Conservation (phyloP, 2,329 filamentous ascomycete species). For the Colletotrichum gigasporum region DNA sequence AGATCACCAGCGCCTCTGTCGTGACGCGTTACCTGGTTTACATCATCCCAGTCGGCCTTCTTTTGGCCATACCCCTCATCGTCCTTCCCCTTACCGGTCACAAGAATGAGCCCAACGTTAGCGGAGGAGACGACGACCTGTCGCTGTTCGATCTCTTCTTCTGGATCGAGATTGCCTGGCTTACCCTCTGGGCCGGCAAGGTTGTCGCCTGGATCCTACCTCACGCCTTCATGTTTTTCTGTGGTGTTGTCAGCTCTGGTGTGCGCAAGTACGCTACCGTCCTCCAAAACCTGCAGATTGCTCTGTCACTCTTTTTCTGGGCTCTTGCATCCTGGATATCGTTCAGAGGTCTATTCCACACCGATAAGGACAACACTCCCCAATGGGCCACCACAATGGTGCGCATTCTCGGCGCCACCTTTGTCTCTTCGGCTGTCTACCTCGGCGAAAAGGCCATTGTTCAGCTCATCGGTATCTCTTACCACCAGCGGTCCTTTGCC, state of each 20-base stretch:
- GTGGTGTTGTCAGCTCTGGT: constrained; percentile 74
- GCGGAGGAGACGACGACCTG: constrained; percentile 51
- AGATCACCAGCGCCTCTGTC: constrained; percentile 70
- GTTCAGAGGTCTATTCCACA: constrained; percentile 64
- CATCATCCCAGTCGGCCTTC: constrained; percentile 68
- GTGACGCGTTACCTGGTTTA: constrained; percentile 75
- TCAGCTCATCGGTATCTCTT: constrained; percentile 85
- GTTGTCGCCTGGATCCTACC: constrained; percentile 70
- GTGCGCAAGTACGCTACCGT: constrained; percentile 77
- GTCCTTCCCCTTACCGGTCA: constrained; percentile 58
- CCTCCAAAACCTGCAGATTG: constrained; percentile 70
- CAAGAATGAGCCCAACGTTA: constrained; percentile 43
- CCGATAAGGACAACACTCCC: constrained; percentile 44
- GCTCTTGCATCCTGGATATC: constrained; percentile 69
- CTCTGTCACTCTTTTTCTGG: constrained; percentile 76
- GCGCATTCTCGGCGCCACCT: constrained; percentile 71
- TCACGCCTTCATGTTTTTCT: constrained; percentile 72
- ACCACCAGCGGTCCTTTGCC: constrained; percentile 86
- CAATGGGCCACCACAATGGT: constrained; percentile 68
- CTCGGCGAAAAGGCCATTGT: constrained; percentile 82
- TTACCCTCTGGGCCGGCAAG: constrained; percentile 74
- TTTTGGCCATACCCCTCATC: constrained; percentile 71
- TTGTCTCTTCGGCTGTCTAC: constrained; percentile 76
- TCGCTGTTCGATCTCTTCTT: constrained; percentile 70
- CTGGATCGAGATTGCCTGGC: constrained; percentile 76